phyloP scores from a whole-genome alignment of 108 stramenopile species.

The Nitzschia palea region DNA sequence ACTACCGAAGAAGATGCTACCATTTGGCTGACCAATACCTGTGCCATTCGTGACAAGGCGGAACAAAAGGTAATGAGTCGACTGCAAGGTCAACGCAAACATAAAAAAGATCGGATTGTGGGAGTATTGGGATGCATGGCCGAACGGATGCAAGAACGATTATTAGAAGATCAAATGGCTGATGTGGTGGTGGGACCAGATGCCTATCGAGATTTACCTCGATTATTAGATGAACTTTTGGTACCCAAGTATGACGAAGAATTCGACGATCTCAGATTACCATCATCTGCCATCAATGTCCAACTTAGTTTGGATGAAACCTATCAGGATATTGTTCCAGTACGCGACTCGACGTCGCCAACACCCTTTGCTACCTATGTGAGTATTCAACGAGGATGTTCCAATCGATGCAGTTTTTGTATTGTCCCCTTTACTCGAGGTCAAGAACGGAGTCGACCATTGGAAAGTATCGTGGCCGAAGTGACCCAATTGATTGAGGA shows the following conservation, averaged over 20 bases:
- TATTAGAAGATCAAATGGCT: conserved; percentile 82
- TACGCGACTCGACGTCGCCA: conserved; percentile 56
- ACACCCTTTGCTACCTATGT: conserved; percentile 83
- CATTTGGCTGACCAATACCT: conserved; percentile 95
- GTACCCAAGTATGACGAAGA: neutral
- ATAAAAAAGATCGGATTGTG: conserved; percentile 58
- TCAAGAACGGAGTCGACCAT: conserved; percentile 90
- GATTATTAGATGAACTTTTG: conserved; percentile 65
- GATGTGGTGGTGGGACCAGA: conserved; percentile 98
- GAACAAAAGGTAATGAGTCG: conserved; percentile 96
- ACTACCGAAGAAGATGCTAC: conserved; percentile 51
- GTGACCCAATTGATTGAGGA: conserved; percentile 63
- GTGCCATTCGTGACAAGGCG: conserved; percentile 98
- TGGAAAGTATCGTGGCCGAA: conserved; percentile 88
- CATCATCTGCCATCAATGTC: conserved; percentile 76
- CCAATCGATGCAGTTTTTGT: conserved; percentile 86
- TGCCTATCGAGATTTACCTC: conserved; percentile 97
- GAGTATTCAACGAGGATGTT: conserved; percentile 97
- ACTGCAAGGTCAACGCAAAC: conserved; percentile 50
- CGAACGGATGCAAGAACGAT: conserved; percentile 92
- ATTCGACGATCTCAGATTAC: neutral
- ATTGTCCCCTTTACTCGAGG: conserved; percentile 98
- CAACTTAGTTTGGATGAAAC: conserved; percentile 95
- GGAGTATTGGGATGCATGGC: conserved; percentile 99
- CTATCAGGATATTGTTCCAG: conserved; percentile 95